Evolutionary conservation across 192 early-diverging fungal species (phyloP), one percentile per base, ranked within the genome.

Genomic region (Geosiphon pyriformis): DNA sequence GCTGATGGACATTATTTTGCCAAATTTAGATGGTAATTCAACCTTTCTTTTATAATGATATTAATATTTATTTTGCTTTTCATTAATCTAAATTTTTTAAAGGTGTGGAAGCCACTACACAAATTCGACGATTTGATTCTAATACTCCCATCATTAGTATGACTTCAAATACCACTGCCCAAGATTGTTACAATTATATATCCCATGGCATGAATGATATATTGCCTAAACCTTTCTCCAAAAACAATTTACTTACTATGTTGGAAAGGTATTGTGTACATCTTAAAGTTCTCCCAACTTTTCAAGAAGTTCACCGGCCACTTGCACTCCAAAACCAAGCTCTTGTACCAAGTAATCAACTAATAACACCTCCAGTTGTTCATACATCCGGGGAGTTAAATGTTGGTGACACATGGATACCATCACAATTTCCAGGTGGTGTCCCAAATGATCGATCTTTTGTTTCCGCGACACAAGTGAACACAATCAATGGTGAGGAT

Each of bases 131-230:
- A 67, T 88, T 86, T 72, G 87, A 91, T 68, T 70, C 73, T 7
- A 67, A 74, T 50, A 89, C 87, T 3, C 88, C 88, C 0, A 89
- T 91, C 37, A 86, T 91, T 57, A 82, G 82, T 23, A 91, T 91
- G 89, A 91, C 89, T 4, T 81, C 82, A 0, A 88, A 86, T 63
- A 87, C 79, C 2, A 81, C 85, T 0, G 78, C 78, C 22, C 78
- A 74, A 33, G 88, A 91, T 37, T 83, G 86, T 54, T 74, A 85
- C 66, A 83, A 72, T 11, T 91, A 90, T 50, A 72, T 85, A 34
- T 81, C 78, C 22, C 83, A 78, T 65, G 88, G 88, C 8, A 91
- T 91, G 89, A 88, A 87, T 49, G 89, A 91, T 54, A 77, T 89
- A 17, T 69, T 91, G 12, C 74, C 87, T 0, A 91, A 91, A 51